Conservation (phyloP, 257 asterid genomes). For the Penstemon barbatus region DNA sequence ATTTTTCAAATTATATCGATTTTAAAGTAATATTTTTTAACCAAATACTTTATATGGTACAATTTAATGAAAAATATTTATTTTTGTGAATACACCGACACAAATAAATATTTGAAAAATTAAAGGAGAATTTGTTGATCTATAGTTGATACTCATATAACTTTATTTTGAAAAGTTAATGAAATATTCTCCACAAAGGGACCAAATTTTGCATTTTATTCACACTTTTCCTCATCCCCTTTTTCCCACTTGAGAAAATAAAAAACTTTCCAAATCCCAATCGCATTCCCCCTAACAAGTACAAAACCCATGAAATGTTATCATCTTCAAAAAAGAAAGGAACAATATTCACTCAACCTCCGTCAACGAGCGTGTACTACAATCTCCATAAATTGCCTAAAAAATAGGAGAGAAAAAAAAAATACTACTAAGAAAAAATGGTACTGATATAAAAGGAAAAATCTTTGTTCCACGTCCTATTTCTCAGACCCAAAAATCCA, state of each 20-base stretch:
- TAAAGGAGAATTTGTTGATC: no score
- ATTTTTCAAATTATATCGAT: no score
- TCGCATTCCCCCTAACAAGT: constrained; percentile 34
- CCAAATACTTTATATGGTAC: no score
- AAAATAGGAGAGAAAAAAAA: background rate
- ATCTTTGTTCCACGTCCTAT: constrained; percentile 24
- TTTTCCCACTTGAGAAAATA: constrained; percentile 28
- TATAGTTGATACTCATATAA: no score
- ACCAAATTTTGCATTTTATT: constrained; percentile 26
- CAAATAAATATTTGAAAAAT: no score
- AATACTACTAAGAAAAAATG: background rate
- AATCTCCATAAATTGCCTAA: constrained; percentile 8
- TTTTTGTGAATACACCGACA: no score
- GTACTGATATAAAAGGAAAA: constrained; percentile 17
- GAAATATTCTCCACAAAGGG: constrained; percentile 15
- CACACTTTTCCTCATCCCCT: constrained; percentile 15
- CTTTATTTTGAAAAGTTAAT: no score
- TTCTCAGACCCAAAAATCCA: constrained; percentile 29
- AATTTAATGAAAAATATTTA: no score
- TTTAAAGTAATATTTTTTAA: no score
- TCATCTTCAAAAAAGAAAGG: background rate
- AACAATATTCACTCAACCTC: constrained; percentile 9
- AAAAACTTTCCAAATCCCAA: constrained; percentile 26
- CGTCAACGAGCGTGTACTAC: constrained; percentile 13
- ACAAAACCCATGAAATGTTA: constrained; percentile 29